These are phyloP conservation scores for Clonostachys rosea DNA, from an alignment of 2,329 filamentous ascomycete genomes.

Conservation along the genomic window DNA sequence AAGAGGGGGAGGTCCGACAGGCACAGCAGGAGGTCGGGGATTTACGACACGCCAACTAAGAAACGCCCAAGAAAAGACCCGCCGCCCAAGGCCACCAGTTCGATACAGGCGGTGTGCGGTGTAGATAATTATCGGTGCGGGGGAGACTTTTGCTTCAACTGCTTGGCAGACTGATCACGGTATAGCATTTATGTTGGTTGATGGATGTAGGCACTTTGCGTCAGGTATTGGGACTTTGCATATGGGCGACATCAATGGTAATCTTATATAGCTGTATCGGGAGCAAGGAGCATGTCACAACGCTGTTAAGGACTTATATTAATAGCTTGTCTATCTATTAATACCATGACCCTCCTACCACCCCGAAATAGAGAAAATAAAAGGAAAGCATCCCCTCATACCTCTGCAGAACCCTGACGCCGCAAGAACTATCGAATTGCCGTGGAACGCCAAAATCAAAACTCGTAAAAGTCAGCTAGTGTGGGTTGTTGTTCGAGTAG, in stretches of 20 bases:
- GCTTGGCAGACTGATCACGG: slow-evolving; percentile 11
- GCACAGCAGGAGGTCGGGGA: slow-evolving; percentile 11
- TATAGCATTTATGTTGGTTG: background rate
- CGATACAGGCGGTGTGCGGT: slow-evolving; percentile 39
- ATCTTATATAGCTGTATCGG: no score
- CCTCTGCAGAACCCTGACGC: background rate
- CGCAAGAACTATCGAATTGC: background rate
- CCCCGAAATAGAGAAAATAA: background rate
- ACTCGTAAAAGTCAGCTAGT: no score
- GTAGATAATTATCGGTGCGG: slow-evolving; percentile 50
- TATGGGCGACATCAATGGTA: no score
- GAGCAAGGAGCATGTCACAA: no score
- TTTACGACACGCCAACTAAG: slow-evolving; percentile 16
- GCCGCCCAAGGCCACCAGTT: slow-evolving; percentile 44
- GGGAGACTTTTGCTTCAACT: slow-evolving; percentile 56
- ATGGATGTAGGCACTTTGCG: no score
- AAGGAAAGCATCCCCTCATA: background rate
- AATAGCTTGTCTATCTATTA: no score
- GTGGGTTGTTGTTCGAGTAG: no score
- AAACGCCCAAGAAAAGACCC: slow-evolving; percentile 4
- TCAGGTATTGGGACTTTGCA: no score
- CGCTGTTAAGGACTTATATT: no score
- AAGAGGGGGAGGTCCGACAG: background rate
- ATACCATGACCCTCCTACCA: background rate
- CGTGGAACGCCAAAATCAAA: no score